Evolutionary conservation across 805 yeast species (phyloP).

Genomic region (Candida mattraensis): DNA sequence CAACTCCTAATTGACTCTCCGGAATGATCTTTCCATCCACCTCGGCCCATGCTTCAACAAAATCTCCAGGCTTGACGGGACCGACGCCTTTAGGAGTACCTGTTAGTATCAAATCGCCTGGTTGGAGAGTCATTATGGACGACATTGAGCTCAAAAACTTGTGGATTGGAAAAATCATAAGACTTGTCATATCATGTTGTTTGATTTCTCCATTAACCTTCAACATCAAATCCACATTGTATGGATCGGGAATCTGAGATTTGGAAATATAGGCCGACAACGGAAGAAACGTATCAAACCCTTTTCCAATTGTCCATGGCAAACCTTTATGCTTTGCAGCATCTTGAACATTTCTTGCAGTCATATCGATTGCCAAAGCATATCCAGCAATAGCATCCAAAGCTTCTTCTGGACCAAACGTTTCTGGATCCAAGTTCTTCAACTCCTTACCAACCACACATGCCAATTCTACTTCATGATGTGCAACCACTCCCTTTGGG

Average conservation of each 20-base stretch:
- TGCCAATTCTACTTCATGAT: constrained; percentile 94
- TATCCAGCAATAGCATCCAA: constrained; percentile 81
- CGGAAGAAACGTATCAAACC: constrained; percentile 95
- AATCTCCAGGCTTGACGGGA: constrained; percentile 73
- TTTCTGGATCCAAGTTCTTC: constrained; percentile 55
- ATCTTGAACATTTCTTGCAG: constrained; percentile 94
- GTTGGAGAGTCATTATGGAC: constrained; percentile 83
- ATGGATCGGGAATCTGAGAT: constrained; percentile 65
- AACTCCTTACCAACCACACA: constrained; percentile 65
- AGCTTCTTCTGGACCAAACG: constrained; percentile 65
- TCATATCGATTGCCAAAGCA: constrained; percentile 87
- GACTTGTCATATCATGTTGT: constrained; percentile 72
- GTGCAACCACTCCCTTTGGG: constrained; percentile 78
- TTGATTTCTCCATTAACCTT: constrained; percentile 67
- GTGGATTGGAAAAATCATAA: constrained; percentile 90
- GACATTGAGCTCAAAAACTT: constrained; percentile 78
- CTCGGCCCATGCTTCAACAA: constrained; percentile 59
- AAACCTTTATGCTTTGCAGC: constrained; percentile 91
- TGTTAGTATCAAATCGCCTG: constrained; percentile 88
- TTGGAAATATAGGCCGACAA: constrained; percentile 74
- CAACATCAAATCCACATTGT: constrained; percentile 61
- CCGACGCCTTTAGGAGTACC: constrained; percentile 99
- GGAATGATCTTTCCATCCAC: constrained; percentile 57
- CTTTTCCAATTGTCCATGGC: constrained; percentile 97
- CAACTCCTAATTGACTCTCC: constrained; percentile 46